These are phyloP conservation scores for Pythium periplocum DNA, from an alignment of 352 stramenopile species.

Conservation along the genomic window DNA sequence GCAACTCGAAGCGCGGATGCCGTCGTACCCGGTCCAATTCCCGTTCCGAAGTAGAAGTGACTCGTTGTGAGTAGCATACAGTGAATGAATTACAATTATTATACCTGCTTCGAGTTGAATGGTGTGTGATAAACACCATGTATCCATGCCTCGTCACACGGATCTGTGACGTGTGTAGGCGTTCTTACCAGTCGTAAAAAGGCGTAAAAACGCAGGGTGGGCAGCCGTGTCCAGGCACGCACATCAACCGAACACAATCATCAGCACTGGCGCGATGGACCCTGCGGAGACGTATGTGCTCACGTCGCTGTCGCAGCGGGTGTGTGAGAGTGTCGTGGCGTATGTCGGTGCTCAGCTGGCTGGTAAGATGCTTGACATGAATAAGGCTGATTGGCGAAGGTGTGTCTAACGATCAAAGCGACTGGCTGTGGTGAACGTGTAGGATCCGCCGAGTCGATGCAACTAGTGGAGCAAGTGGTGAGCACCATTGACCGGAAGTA, in stretches of 20 bases:
- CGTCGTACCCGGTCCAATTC: too few relatives aligned
- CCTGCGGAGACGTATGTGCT: constrained; percentile 49
- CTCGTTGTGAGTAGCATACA: too few relatives aligned
- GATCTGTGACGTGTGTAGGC: constrained; percentile 9
- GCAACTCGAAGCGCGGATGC: too few relatives aligned
- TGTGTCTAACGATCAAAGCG: too few relatives aligned
- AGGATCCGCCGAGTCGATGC: constrained; percentile 76
- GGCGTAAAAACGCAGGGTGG: too few relatives aligned
- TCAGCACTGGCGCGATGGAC: constrained; percentile 36
- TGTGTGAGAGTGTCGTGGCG: constrained; percentile 62
- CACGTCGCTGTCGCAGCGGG: constrained; percentile 46
- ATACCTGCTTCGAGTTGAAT: too few relatives aligned
- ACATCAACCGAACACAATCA: constrained; percentile 5
- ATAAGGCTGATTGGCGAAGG: too few relatives aligned
- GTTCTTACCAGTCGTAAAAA: too few relatives aligned
- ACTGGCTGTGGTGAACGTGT: not conserved
- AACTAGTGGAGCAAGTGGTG: constrained; percentile 61
- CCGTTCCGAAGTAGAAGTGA: too few relatives aligned
- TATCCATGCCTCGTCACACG: constrained; percentile 8
- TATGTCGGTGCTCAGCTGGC: constrained; percentile 66
- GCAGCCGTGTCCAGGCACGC: not conserved
- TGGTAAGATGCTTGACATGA: constrained; percentile 19
- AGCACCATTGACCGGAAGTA: constrained; percentile 62
- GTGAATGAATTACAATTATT: too few relatives aligned
- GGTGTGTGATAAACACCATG: not conserved